Evolutionary conservation across 2,329 filamentous ascomycete species (phyloP).

Genomic region (Cladophialophora carrionii): DNA sequence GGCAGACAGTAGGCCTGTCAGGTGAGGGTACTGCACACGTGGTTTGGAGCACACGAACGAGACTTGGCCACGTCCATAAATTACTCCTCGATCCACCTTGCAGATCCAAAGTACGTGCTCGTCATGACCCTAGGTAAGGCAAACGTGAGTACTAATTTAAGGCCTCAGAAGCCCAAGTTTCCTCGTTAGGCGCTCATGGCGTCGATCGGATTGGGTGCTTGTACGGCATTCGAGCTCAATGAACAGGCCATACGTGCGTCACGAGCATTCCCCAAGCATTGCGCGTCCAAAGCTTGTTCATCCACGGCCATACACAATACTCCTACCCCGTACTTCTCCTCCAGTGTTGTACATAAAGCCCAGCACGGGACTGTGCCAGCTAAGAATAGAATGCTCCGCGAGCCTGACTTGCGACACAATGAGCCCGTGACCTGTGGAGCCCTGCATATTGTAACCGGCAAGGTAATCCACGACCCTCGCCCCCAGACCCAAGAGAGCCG

Average conservation of each 20-base stretch:
- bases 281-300: background rate
- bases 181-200: background rate
- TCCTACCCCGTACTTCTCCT: background rate
- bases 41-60: background rate
- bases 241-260: background rate
- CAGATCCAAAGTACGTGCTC: background rate
- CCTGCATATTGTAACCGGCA: background rate
- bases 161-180: background rate
- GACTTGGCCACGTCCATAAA: background rate
- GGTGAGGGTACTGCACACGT: background rate
- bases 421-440: background rate
- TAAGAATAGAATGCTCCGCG: background rate
- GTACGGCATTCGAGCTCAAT: background rate
- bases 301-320: background rate
- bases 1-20: background rate
- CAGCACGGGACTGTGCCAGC: background rate
- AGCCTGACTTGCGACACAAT: background rate
- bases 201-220: too few species aligned
- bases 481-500: background rate
- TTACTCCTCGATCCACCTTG: background rate
- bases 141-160: background rate
- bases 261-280: background rate
- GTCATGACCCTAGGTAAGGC: too few species aligned
- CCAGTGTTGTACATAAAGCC: background rate
- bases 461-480: background rate